Percentiles rank a stretch among this genome's conserved stretches.
phyloP scores from a whole-genome alignment of 1,139 yeast species.

The Eremothecium cymbalariae region DNA sequence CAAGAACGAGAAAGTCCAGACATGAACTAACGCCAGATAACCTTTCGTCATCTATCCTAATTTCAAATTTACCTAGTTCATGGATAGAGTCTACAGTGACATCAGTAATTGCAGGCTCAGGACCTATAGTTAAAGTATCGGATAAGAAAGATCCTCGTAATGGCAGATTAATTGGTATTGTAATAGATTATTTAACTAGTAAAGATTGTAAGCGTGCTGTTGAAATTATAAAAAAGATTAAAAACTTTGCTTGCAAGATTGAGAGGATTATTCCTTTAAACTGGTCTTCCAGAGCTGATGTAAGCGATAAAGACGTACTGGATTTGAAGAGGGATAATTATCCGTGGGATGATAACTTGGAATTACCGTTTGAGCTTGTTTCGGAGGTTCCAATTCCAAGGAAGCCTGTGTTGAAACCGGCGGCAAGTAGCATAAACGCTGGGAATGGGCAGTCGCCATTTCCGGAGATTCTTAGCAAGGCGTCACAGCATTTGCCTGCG shows the following conservation, averaged over 20 bases:
- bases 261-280: constrained; percentile 25
- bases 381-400: constrained; percentile 30
- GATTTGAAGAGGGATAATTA: constrained; percentile 27
- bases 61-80: constrained; percentile 24
- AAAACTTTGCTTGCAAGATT: constrained; percentile 22
- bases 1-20: constrained; percentile 26
- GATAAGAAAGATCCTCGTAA: constrained; percentile 27
- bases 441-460: constrained; percentile 21
- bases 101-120: constrained; percentile 31
- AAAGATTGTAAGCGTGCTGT: constrained; percentile 25
- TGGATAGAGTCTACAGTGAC: constrained; percentile 28
- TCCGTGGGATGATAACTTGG: constrained; percentile 28
- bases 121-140: constrained; percentile 22
- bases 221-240: constrained; percentile 21
- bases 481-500: constrained; percentile 45
- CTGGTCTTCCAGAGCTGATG: constrained; percentile 14
- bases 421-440: constrained; percentile 8
- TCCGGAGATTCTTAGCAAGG: constrained; percentile 42
- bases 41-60: constrained; percentile 25
- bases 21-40: constrained; percentile 28
- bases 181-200: constrained; percentile 21
- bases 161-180: constrained; percentile 21
- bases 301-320: constrained; percentile 13
- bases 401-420: constrained; percentile 17
- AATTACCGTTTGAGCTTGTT: constrained; percentile 31